Evolutionary conservation across 306 rosid species (phyloP).

Genomic region (Gynostemma pentaphyllum): DNA sequence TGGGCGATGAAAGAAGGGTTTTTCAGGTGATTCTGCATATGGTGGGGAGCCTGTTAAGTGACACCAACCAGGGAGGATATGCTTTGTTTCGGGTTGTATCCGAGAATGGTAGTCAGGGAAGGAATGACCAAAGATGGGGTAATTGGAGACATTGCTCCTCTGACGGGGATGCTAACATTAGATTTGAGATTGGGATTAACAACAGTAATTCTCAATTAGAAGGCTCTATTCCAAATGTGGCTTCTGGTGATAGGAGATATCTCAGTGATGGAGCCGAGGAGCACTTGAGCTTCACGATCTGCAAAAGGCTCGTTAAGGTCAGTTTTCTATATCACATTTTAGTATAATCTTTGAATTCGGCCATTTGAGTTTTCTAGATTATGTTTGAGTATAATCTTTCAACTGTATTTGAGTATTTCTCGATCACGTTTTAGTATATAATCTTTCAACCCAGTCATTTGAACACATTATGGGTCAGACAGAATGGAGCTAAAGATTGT

Average conservation of each 20-base stretch:
- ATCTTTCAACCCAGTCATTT: background rate
- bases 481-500: background rate
- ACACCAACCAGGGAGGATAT: conserved; percentile 40
- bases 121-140: conserved; percentile 73
- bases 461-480: background rate
- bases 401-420: too few relatives aligned
- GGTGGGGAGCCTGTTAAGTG: conserved; percentile 78
- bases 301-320: conserved; percentile 94
- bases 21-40: conserved; percentile 97
- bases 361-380: too few relatives aligned
- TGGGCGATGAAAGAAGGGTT: conserved; percentile 95
- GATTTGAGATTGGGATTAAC: conserved; percentile 74
- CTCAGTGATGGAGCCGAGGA: conserved; percentile 57
- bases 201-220: conserved; percentile 40
- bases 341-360: background rate
- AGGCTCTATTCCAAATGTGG: conserved; percentile 29
- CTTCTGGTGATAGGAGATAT: conserved; percentile 34
- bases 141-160: conserved; percentile 74
- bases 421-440: background rate
- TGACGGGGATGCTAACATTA: conserved; percentile 67
- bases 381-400: too few relatives aligned
- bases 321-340: conserved; percentile 13
- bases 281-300: conserved; percentile 76
- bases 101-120: conserved; percentile 78
- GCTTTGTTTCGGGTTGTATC: conserved; percentile 51